Conservation (phyloP, 2,329 filamentous ascomycete species). For the Sclerotiophoma versabilis region DNA sequence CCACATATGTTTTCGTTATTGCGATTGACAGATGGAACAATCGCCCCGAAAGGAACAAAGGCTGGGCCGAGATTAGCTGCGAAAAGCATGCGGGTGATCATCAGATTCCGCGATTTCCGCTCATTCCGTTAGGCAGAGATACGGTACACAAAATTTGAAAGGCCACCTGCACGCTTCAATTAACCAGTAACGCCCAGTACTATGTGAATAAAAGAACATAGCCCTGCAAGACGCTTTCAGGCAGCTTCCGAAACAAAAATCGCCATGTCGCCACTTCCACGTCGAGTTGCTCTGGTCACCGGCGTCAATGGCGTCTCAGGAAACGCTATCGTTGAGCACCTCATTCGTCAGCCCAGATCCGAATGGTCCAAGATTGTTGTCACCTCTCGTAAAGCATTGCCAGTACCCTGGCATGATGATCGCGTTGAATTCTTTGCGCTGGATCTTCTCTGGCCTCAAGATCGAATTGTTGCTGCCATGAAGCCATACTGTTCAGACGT, state of each 20-base stretch:
- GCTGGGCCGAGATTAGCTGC: no score
- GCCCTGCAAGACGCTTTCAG: no score
- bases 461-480: not conserved
- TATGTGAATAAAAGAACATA: no score
- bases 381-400: not conserved
- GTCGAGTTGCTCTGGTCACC: not conserved
- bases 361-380: conserved; percentile 2
- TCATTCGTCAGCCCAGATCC: not conserved
- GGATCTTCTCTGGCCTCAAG: not conserved
- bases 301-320: not conserved
- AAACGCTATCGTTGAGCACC: conserved; percentile 3
- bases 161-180: no score
- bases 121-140: no score
- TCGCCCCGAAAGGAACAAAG: no score
- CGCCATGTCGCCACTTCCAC: not conserved
- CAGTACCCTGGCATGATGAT: not conserved
- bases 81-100: no score
- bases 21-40: no score
- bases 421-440: conserved; percentile 3
- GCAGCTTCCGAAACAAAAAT: not conserved
- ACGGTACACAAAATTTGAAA: no score
- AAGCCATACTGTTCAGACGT: not conserved
- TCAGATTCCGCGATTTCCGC: no score
- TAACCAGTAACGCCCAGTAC: no score
- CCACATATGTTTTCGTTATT: no score